Percentiles rank a stretch among this genome's conserved stretches.
These are phyloP conservation scores for Irpex sp. DNA, from an alignment of 1,284 basidiomycete species.

Conservation along the genomic window DNA sequence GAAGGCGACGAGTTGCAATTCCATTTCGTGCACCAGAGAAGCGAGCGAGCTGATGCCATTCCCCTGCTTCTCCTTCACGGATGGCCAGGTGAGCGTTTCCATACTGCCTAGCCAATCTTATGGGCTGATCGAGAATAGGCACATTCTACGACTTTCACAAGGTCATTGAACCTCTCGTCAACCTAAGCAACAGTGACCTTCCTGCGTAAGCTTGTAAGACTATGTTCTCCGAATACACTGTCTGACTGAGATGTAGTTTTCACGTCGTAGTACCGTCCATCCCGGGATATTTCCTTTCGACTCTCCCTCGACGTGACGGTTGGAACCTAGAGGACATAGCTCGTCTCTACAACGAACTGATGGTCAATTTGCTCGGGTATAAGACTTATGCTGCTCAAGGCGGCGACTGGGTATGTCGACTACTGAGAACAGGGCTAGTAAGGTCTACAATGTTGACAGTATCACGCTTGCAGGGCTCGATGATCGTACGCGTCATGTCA, in stretches of 20 bases:
- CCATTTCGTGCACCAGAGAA: slow-evolving; percentile 15
- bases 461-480: neutral
- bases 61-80: slow-evolving; percentile 16
- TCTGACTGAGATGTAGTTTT: slow-evolving; percentile 1
- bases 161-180: slow-evolving; percentile 9
- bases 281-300: slow-evolving; percentile 17
- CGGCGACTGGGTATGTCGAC: slow-evolving; percentile 8
- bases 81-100: slow-evolving; percentile 14
- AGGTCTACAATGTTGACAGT: neutral
- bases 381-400: slow-evolving; percentile 12
- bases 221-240: neutral
- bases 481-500: neutral
- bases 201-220: slow-evolving; percentile 1
- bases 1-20: slow-evolving; percentile 7
- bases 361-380: slow-evolving; percentile 15
- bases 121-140: neutral
- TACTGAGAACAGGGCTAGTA: no score
- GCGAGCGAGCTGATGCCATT: slow-evolving; percentile 10
- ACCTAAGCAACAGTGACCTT: slow-evolving; percentile 9
- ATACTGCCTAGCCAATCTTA: neutral
- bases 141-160: slow-evolving; percentile 17
- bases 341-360: slow-evolving; percentile 13
- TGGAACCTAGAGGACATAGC: slow-evolving; percentile 16
- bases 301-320: slow-evolving; percentile 10
- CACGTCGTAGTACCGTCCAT: slow-evolving; percentile 18